Percentiles rank a stretch among this genome's conserved stretches.
Conservation (phyloP, 805 yeast species). For the Wickerhamiella azymoides region DNA sequence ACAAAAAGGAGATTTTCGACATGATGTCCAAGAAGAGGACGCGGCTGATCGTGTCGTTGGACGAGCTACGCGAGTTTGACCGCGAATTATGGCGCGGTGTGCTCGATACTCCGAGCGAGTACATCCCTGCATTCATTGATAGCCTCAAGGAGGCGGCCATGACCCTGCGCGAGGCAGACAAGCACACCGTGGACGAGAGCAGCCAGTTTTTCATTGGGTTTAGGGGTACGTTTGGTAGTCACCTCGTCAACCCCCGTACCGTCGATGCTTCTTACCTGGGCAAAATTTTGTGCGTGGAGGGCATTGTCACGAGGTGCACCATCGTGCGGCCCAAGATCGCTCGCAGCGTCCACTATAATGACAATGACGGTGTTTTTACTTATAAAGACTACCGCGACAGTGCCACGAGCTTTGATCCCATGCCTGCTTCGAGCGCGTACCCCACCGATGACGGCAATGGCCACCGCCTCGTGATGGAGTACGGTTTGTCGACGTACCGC, state of each 20-base stretch:
- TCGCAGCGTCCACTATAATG: slow-evolving; percentile 87
- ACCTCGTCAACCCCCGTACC: slow-evolving; percentile 76
- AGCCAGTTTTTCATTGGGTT: slow-evolving; percentile 64
- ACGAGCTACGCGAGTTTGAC: slow-evolving; percentile 79
- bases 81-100: slow-evolving; percentile 64
- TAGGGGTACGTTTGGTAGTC: slow-evolving; percentile 83
- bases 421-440: slow-evolving; percentile 69
- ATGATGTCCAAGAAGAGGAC: slow-evolving; percentile 56
- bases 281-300: slow-evolving; percentile 76
- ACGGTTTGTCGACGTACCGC: slow-evolving; percentile 80
- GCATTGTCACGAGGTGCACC: slow-evolving; percentile 89
- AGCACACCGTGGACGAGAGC: slow-evolving; percentile 42
- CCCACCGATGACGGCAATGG: slow-evolving; percentile 92
- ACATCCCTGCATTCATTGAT: slow-evolving; percentile 73
- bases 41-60: slow-evolving; percentile 63
- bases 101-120: slow-evolving; percentile 66
- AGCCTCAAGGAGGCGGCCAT: slow-evolving; percentile 71
- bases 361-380: slow-evolving; percentile 66
- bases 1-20: slow-evolving; percentile 53
- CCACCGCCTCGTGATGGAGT: slow-evolving; percentile 75
- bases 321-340: slow-evolving; percentile 84
- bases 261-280: slow-evolving; percentile 65
- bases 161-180: slow-evolving; percentile 51
- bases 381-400: slow-evolving; percentile 88
- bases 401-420: slow-evolving; percentile 77